Evolutionary conservation across 225 moss, liverwort and hornwort species (phyloP).

Genomic region (Anthoceros angustus): DNA sequence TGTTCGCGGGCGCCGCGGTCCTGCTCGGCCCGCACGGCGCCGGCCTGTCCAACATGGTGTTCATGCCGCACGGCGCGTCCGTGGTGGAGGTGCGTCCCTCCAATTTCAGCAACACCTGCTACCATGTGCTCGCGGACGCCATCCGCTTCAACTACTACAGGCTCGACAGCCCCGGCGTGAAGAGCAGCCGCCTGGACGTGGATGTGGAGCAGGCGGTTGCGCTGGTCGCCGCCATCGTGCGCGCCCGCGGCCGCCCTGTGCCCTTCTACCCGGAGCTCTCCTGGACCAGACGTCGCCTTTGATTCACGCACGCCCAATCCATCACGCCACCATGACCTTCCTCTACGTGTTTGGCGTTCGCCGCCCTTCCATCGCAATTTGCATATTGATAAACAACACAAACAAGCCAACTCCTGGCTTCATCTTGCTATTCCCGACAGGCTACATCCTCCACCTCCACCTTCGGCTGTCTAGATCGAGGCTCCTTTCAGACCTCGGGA

Average conservation of each 20-base stretch:
- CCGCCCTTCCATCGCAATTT: too few species aligned
- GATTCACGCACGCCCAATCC: neutral
- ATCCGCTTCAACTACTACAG: neutral
- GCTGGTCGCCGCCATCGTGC: neutral
- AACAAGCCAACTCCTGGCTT: too few species aligned
- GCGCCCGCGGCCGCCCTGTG: neutral
- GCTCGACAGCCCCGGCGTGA: neutral
- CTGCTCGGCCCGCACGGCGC: neutral
- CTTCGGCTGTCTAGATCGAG: too few species aligned
- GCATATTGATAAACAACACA: too few species aligned
- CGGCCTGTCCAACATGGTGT: constrained; percentile 2
- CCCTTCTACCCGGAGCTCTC: neutral
- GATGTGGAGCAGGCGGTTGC: neutral
- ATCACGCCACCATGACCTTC: neutral
- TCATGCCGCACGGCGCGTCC: neutral
- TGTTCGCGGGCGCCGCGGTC: neutral
- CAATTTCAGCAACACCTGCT: neutral
- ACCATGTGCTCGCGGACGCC: neutral
- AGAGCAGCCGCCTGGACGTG: neutral
- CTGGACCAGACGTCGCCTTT: neutral
- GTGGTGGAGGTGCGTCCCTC: neutral
- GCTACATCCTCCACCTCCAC: too few species aligned
- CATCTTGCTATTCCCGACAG: too few species aligned
- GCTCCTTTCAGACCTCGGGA: too few species aligned
- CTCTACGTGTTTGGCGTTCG: too few species aligned